Conservation (phyloP, 2,329 filamentous ascomycete genomes). For the Chlorencoelia australis region DNA sequence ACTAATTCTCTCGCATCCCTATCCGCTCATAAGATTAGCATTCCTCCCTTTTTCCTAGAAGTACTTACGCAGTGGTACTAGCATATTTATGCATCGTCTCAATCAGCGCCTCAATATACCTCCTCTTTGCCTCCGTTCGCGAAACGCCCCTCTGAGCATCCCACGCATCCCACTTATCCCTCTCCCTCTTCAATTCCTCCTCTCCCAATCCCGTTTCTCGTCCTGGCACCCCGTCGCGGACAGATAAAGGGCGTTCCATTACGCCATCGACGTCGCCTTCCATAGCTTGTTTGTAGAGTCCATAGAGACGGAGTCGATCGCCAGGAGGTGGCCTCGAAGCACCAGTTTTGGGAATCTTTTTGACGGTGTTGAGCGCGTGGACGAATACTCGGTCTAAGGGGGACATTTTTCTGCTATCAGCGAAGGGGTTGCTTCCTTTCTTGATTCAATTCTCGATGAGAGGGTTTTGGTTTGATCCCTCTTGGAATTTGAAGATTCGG, state of each 20-base stretch:
- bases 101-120: constrained; percentile 89
- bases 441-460: no score
- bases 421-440: neutral
- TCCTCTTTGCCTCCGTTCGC: constrained; percentile 84
- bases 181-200: constrained; percentile 40
- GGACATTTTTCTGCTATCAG: no score
- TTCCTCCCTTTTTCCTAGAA: neutral
- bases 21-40: constrained; percentile 10
- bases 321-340: constrained; percentile 76
- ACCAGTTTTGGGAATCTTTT: constrained; percentile 91
- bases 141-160: constrained; percentile 74
- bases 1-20: constrained; percentile 81
- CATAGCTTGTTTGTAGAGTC: constrained; percentile 98
- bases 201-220: constrained; percentile 25
- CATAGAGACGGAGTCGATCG: constrained; percentile 87
- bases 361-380: constrained; percentile 96
- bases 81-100: constrained; percentile 96
- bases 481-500: no score
- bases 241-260: constrained; percentile 66
- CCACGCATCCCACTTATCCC: constrained; percentile 88
- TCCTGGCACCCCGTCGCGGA: constrained; percentile 47
- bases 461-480: no score
- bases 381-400: constrained; percentile 99
- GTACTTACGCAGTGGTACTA: constrained; percentile 60
- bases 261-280: constrained; percentile 93